Conservation (phyloP, 495 filamentous ascomycete species). For the Platismatia glauca region DNA sequence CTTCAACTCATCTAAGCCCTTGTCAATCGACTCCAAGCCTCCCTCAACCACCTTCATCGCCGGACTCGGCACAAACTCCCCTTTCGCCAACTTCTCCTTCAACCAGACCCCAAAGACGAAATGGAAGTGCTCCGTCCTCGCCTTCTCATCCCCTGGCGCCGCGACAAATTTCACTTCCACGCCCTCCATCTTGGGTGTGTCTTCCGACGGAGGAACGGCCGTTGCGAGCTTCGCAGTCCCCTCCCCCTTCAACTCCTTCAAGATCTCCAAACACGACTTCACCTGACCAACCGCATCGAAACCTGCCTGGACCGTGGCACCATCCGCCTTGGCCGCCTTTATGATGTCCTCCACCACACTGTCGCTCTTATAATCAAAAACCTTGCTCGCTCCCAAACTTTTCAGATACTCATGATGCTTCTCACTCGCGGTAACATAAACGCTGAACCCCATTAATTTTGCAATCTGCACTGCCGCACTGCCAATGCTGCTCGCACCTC, state of each 20-base stretch:
- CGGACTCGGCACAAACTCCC: constrained; percentile 38
- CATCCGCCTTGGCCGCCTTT: constrained; percentile 34
- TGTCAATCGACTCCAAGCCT: constrained; percentile 37
- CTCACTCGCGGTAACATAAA: constrained; percentile 43
- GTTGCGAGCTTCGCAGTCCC: constrained; percentile 34
- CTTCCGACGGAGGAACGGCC: constrained; percentile 28
- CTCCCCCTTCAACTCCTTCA: constrained; percentile 31
- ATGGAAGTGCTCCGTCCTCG: constrained; percentile 31
- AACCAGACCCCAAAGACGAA: constrained; percentile 38
- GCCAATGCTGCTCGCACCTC: constrained; percentile 39
- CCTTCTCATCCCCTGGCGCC: constrained; percentile 29
- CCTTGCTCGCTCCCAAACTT: constrained; percentile 38
- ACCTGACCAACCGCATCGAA: constrained; percentile 37
- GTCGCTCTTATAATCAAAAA: constrained; percentile 43
- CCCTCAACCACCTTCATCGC: constrained; percentile 35
- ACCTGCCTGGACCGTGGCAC: constrained; percentile 32
- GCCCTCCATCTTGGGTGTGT: constrained; percentile 29
- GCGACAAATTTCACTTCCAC: constrained; percentile 36
- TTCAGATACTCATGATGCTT: constrained; percentile 38
- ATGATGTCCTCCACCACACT: constrained; percentile 38
- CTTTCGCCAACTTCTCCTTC: constrained; percentile 33
- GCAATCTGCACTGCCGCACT: constrained; percentile 36
- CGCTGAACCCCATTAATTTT: constrained; percentile 33
- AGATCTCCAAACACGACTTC: constrained; percentile 30
- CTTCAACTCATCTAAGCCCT: constrained; percentile 35